A percentile compares a stretch with the other conserved stretches of the same genome.
These are phyloP conservation scores for Bocquillonia castaneifolia DNA, from an alignment of 441 rosid species.

Conservation along the genomic window DNA sequence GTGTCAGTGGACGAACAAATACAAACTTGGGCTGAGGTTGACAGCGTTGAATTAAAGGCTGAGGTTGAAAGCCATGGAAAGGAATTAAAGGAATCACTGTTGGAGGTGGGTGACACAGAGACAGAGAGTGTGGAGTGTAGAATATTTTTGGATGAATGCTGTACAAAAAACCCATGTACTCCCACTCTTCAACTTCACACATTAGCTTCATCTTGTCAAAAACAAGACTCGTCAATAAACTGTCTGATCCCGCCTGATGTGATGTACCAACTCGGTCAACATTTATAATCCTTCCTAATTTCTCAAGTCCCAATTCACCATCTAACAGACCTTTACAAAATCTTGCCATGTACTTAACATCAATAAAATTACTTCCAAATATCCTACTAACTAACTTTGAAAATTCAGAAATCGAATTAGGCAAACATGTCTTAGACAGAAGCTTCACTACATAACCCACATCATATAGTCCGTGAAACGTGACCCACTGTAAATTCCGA, in stretches of 20 bases:
- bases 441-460: background rate
- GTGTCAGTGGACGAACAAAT: background rate
- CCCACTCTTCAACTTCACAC: background rate
- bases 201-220: background rate
- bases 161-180: background rate
- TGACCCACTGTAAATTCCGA: background rate
- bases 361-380: background rate
- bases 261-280: background rate
- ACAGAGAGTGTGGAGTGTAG: background rate
- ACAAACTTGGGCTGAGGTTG: background rate
- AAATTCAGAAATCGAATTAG: background rate
- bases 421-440: background rate
- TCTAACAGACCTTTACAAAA: background rate
- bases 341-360: background rate
- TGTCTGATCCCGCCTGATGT: conserved; percentile 2
- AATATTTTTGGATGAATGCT: background rate
- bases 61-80: no score
- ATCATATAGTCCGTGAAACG: background rate
- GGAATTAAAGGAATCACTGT: no score
- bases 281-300: background rate
- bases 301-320: background rate
- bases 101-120: no score
- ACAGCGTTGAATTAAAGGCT: background rate
- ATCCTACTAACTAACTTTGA: background rate
- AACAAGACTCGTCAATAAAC: background rate